A percentile compares a stretch with the other conserved stretches of the same genome.
Evolutionary conservation across 2,329 filamentous ascomycete genomes (phyloP).

Genomic region (Thyridium curvatum): DNA sequence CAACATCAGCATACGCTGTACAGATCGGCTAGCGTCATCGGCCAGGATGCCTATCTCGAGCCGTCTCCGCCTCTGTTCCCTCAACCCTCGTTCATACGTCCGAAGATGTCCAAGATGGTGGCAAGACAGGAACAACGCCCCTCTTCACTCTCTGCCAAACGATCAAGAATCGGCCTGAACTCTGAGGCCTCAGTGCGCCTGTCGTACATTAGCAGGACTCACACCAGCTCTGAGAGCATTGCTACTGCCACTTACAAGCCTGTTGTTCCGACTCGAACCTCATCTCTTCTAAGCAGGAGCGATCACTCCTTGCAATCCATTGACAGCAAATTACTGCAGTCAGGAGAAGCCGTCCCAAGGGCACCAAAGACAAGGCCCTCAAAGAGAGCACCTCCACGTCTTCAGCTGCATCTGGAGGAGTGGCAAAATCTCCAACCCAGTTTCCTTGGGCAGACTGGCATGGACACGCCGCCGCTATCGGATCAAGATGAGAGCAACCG

Average conservation of each 20-base stretch:
- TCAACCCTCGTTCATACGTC: conserved; percentile 48
- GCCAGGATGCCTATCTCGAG: conserved; percentile 12
- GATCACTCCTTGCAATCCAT: no score
- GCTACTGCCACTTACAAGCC: no score
- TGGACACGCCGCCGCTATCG: conserved; percentile 6
- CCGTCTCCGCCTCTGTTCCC: conserved; percentile 33
- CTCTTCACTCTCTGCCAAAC: conserved; percentile 6
- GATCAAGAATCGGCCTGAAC: conserved; percentile 2
- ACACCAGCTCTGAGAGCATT: no score
- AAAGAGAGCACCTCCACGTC: conserved; percentile 6
- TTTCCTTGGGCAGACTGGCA: conserved; percentile 1
- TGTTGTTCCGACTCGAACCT: no score
- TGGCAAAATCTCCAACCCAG: not conserved
- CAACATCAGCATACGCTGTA: not conserved
- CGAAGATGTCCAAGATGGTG: conserved; percentile 47
- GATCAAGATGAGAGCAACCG: conserved; percentile 6
- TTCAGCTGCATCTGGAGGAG: conserved; percentile 9
- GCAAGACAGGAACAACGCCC: conserved; percentile 42
- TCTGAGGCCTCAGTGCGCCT: no score
- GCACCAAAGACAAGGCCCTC: not conserved
- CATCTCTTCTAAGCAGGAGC: no score
- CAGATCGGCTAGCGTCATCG: no score
- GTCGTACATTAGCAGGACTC: no score
- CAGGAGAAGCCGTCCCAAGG: no score
- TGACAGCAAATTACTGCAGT: no score